These are phyloP conservation scores for Apocynum venetum DNA, from an alignment of 257 asterid genomes.

Conservation along the genomic window DNA sequence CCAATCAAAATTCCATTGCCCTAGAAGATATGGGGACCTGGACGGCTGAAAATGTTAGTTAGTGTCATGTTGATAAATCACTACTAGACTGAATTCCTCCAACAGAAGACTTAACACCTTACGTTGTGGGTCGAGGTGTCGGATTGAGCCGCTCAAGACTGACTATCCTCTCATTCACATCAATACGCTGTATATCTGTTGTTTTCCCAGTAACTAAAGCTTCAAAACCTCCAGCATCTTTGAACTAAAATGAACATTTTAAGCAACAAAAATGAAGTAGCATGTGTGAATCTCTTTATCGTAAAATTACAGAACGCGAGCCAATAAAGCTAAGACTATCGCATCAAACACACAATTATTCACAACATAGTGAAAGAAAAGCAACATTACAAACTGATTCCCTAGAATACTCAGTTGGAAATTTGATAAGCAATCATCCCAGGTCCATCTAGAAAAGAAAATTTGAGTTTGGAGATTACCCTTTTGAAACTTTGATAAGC, in stretches of 20 bases:
- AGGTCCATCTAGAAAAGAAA: not conserved
- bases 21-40: conserved; percentile 74
- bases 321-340: not conserved
- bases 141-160: conserved; percentile 85
- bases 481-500: conserved; percentile 1
- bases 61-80: conserved; percentile 1
- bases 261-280: not conserved
- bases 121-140: conserved; percentile 91
- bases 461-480: not conserved
- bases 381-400: not conserved
- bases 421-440: not conserved
- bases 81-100: conserved; percentile 4
- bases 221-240: conserved; percentile 81
- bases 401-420: not conserved
- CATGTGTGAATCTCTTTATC: not conserved
- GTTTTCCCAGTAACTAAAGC: conserved; percentile 62
- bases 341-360: not conserved
- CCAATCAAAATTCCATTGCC: conserved; percentile 76
- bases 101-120: conserved; percentile 35
- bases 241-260: conserved; percentile 40
- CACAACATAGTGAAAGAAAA: not conserved
- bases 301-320: not conserved
- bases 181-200: conserved; percentile 56
- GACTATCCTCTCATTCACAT: conserved; percentile 72
- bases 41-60: conserved; percentile 29